A percentile compares a stretch with the other conserved stretches of the same genome.
These are phyloP conservation scores for Didymella pomorum DNA, from an alignment of 2,329 filamentous ascomycete species.

Conservation along the genomic window DNA sequence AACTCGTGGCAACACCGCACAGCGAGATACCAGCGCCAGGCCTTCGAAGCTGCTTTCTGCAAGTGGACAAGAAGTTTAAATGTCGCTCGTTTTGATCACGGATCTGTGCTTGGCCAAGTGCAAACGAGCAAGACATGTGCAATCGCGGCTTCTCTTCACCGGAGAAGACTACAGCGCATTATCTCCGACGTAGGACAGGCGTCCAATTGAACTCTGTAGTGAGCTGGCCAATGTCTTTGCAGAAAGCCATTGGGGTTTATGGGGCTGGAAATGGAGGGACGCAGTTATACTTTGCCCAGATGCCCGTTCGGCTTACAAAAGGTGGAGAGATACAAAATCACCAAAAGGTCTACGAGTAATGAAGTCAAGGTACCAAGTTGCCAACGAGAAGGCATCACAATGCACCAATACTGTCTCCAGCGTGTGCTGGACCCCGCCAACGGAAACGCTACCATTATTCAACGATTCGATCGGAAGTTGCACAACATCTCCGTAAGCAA, in stretches of 20 bases:
- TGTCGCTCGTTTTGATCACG: background rate
- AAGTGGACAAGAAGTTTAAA: background rate
- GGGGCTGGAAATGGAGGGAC: background rate
- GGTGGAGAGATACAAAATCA: background rate
- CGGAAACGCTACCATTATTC: background rate
- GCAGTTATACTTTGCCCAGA: background rate
- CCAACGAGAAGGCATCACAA: background rate
- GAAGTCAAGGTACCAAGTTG: background rate
- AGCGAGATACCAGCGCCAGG: background rate
- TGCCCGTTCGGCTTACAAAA: background rate
- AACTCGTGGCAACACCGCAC: background rate
- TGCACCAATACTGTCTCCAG: background rate
- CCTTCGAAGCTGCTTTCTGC: background rate
- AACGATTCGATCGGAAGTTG: background rate
- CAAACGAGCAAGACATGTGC: background rate
- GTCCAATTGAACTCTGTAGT: background rate
- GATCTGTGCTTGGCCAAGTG: background rate
- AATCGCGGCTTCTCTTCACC: background rate
- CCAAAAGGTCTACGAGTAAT: background rate
- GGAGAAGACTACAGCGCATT: background rate
- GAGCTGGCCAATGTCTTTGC: background rate
- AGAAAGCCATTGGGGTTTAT: background rate
- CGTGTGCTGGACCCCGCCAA: constrained; percentile 1
- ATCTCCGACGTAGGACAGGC: background rate
- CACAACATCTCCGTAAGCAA: constrained; percentile 1